phyloP scores from a whole-genome alignment of 148 eudicot species.

The Rhododendron griersonianum region DNA sequence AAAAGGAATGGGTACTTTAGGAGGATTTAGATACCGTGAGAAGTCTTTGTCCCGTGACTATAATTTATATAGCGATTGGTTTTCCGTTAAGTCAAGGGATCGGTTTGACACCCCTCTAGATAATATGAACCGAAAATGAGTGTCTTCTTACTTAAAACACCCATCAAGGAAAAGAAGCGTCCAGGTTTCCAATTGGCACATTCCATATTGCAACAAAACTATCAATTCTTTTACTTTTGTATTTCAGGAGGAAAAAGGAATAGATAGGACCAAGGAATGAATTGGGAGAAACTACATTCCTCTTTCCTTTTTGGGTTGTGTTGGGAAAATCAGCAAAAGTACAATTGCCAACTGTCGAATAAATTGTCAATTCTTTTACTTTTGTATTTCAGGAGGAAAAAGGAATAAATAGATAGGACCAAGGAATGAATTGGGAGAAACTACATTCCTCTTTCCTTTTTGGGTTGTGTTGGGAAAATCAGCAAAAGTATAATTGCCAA shows the following conservation, averaged over 20 bases:
- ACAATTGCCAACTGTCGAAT: background rate
- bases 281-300: too few relatives aligned
- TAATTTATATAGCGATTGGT: constrained; percentile 16
- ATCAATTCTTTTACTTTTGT: background rate
- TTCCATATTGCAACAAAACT: too few relatives aligned
- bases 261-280: too few relatives aligned
- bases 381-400: background rate
- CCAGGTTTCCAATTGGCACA: too few relatives aligned
- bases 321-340: background rate
- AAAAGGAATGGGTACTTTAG: constrained; percentile 7
- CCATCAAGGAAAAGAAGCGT: too few relatives aligned
- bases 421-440: too few relatives aligned
- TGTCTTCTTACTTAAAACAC: too few relatives aligned
- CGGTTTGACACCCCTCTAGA: background rate
- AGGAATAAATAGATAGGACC: background rate
- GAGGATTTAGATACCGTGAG: background rate
- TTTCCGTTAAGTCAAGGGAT: background rate
- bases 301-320: background rate
- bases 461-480: background rate
- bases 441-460: too few relatives aligned
- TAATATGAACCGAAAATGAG: background rate
- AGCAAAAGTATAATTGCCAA: background rate
- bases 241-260: background rate
- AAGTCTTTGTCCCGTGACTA: background rate
- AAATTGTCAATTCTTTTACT: background rate